A percentile compares a stretch with the other conserved stretches of the same genome.
These are phyloP conservation scores for Lichenothelia convexa DNA, from an alignment of 495 filamentous ascomycete species.

Conservation along the genomic window DNA sequence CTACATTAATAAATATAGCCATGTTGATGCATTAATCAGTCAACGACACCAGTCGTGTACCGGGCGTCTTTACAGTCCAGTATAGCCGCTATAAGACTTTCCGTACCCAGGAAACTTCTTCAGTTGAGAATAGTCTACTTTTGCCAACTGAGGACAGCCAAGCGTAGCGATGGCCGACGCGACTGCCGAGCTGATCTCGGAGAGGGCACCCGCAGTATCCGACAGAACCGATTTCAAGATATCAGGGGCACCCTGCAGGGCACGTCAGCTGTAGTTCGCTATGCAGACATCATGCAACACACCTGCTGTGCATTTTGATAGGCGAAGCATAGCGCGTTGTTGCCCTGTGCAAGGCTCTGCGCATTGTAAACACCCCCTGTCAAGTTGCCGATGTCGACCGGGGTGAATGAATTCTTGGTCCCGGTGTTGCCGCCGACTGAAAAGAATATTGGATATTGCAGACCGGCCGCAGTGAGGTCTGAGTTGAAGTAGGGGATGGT, in stretches of 20 bases:
- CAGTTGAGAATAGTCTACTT: not conserved
- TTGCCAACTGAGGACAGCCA: conserved; percentile 1
- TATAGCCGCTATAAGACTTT: too few relatives aligned
- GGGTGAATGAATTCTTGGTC: conserved; percentile 35
- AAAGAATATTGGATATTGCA: conserved; percentile 16
- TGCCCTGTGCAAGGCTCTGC: conserved; percentile 7
- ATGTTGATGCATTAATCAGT: too few relatives aligned
- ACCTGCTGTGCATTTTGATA: conserved; percentile 7
- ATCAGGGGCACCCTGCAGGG: conserved; percentile 5
- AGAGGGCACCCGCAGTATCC: not conserved
- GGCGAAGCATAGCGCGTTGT: conserved; percentile 17
- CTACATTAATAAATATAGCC: too few relatives aligned
- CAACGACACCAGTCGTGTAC: too few relatives aligned
- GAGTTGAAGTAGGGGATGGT: conserved; percentile 24
- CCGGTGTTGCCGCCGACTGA: conserved; percentile 39
- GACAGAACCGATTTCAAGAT: conserved; percentile 1
- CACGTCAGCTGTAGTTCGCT: too few relatives aligned
- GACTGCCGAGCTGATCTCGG: not conserved
- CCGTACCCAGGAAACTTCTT: conserved; percentile 3
- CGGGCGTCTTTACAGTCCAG: too few relatives aligned
- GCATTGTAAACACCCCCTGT: conserved; percentile 22
- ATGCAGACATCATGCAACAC: too few relatives aligned
- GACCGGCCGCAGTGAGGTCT: conserved; percentile 13
- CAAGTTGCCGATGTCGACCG: conserved; percentile 28
- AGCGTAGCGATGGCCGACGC: not conserved